Evolutionary conservation across 805 yeast species (phyloP), one percentile per base, ranked within the genome.

Genomic region (Saccharomycopsis fodiens): DNA sequence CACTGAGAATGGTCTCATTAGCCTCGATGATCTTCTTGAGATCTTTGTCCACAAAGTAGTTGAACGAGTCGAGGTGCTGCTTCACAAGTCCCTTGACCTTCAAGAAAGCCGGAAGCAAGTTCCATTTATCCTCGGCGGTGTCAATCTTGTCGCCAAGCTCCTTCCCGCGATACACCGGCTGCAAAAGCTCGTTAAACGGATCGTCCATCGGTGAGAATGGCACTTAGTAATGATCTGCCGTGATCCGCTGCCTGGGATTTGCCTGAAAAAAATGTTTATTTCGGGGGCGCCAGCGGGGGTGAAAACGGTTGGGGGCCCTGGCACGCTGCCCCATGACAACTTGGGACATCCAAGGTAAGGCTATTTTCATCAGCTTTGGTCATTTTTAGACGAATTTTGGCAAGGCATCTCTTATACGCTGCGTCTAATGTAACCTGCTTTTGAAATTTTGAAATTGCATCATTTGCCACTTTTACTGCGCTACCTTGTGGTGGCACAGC

Each of bases 11-110:
- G 44, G 76, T 66, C 65, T 89, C 89, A 62, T 93, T 93, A 13
- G 99, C 98, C 55, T 76, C 70, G 50, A 93, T 83, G 62, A 93
- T 93, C 60, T 93, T 91, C 66, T 85, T 87, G 62, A 93, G 72
- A 61, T 93, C 99, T 4, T 78, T 80, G 57, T 93, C 97, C 16
- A 93, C 95, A 62, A 93, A 93, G 66, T 86, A 93, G 60, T 93
- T 91, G 72, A 87, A 93, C n/a, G 98, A 93, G 60, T 93, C 98
- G 59, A 93, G 70, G 69, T 93, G 98, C 68, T 93, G 98, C 59
- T 93, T 93, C 39, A 93, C 97, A 42, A 93, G 68, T 45, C 98
- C 98, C 62, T 93, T 93, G 38, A 93, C 96, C 59, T 88, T 87
- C 52, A 93, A 68, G 59, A 93, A 93, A 0, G 98, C 98, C 0